Conservation (phyloP, 2,329 filamentous ascomycete species). For the Arachnopeziza araneosa region DNA sequence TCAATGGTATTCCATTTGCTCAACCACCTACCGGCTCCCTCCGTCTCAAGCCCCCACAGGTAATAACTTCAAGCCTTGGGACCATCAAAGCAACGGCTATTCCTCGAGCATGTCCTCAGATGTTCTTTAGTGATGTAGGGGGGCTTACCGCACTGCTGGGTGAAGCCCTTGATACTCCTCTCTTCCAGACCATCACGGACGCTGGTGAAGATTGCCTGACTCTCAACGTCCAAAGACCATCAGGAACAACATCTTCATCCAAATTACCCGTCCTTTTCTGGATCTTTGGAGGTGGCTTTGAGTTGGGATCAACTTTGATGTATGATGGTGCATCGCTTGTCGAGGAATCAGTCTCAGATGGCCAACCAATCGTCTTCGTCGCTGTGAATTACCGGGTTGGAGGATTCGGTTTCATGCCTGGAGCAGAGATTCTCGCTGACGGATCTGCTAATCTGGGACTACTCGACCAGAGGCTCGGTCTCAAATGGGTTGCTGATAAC, state of each 20-base stretch:
- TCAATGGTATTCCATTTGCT: slow-evolving; percentile 65
- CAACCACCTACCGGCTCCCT: slow-evolving; percentile 60
- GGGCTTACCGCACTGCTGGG: slow-evolving; percentile 38
- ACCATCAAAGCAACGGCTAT: slow-evolving; percentile 53
- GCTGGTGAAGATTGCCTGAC: slow-evolving; percentile 60
- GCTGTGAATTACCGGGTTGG: slow-evolving; percentile 73
- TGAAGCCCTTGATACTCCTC: slow-evolving; percentile 46
- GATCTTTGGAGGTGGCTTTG: slow-evolving; percentile 65
- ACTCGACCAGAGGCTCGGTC: slow-evolving; percentile 64
- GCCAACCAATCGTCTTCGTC: slow-evolving; percentile 67
- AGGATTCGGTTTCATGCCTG: slow-evolving; percentile 69
- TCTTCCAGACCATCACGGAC: slow-evolving; percentile 50
- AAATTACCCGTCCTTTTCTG: slow-evolving; percentile 64
- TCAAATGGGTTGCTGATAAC: slow-evolving; percentile 75
- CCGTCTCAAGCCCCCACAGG: slow-evolving; percentile 63
- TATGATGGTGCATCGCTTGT: slow-evolving; percentile 49
- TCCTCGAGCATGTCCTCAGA: slow-evolving; percentile 65
- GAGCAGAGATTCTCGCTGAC: slow-evolving; percentile 60
- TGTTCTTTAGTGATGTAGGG: slow-evolving; percentile 49
- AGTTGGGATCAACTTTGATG: slow-evolving; percentile 45
- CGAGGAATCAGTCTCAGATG: slow-evolving; percentile 37
- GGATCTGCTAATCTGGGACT: slow-evolving; percentile 66
- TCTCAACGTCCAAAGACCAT: slow-evolving; percentile 54
- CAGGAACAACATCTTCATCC: slow-evolving; percentile 45
- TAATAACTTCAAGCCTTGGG: slow-evolving; percentile 51